A percentile compares a stretch with the other conserved stretches of the same genome.
Evolutionary conservation across 306 rosid species (phyloP).

Genomic region (Echinosophora koreensis): DNA sequence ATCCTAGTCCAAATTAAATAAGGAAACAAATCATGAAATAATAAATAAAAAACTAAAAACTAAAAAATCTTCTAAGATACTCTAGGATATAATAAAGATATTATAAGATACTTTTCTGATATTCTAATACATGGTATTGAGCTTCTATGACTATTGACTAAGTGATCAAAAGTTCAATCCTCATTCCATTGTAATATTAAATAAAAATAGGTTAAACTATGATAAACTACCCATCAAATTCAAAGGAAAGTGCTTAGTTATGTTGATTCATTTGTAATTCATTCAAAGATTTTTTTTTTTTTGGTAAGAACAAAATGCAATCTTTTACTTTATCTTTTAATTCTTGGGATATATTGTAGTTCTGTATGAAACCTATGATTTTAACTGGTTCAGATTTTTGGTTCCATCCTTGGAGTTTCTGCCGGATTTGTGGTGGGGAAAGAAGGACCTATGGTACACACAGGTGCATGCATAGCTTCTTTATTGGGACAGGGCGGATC

Average conservation of each 20-base stretch:
- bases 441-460: constrained; percentile 98
- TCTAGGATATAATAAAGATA: too few species aligned
- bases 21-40: too few species aligned
- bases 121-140: too few species aligned
- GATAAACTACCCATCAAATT: constrained; percentile 5
- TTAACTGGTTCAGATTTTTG: constrained; percentile 70
- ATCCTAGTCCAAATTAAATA: too few species aligned
- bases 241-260: not conserved
- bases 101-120: too few species aligned
- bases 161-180: not conserved
- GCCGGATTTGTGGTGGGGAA: constrained; percentile 95
- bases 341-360: not conserved
- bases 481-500: constrained; percentile 94
- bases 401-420: constrained; percentile 87
- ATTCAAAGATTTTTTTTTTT: not conserved
- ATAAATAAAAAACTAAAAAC: too few species aligned
- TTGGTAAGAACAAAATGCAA: constrained; percentile 7
- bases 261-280: not conserved
- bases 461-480: constrained; percentile 94
- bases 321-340: not conserved
- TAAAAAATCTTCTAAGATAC: too few species aligned
- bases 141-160: not conserved
- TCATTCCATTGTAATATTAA: not conserved
- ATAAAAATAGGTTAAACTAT: not conserved
- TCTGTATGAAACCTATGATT: constrained; percentile 20